These are phyloP conservation scores for Thelonectria olida DNA, from an alignment of 2,329 filamentous ascomycete genomes.

Conservation along the genomic window DNA sequence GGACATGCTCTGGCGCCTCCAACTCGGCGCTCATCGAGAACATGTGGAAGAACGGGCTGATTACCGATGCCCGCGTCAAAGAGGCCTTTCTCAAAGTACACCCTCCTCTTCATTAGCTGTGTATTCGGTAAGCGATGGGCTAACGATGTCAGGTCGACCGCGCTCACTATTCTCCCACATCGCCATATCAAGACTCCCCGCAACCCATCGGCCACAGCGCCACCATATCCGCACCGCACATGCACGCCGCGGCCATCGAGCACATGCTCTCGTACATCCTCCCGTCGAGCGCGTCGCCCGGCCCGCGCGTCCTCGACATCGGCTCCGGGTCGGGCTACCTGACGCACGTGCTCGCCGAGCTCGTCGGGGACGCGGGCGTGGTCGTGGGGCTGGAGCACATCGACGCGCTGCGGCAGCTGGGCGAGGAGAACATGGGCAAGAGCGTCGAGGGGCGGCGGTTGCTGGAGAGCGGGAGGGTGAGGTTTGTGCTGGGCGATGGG, in stretches of 20 bases:
- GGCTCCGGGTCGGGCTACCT: constrained; percentile 84
- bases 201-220: constrained; percentile 64
- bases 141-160: constrained; percentile 88
- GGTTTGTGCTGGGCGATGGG: constrained; percentile 81
- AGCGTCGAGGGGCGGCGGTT: constrained; percentile 66
- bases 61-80: constrained; percentile 76
- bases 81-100: constrained; percentile 80
- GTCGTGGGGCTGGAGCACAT: constrained; percentile 84
- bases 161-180: constrained; percentile 78
- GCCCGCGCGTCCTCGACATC: constrained; percentile 73
- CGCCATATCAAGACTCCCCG: constrained; percentile 72
- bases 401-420: constrained; percentile 67
- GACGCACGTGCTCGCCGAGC: constrained; percentile 85
- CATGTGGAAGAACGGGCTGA: constrained; percentile 75
- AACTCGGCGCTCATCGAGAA: constrained; percentile 84
- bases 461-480: constrained; percentile 70
- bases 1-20: constrained; percentile 80
- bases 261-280: constrained; percentile 56
- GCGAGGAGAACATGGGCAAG: constrained; percentile 72
- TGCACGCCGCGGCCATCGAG: constrained; percentile 66
- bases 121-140: no score
- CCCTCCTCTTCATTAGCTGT: background rate
- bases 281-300: constrained; percentile 45
- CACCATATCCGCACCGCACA: constrained; percentile 69
- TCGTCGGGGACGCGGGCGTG: constrained; percentile 63